Evolutionary conservation across 1,284 basidiomycete genomes (phyloP), one percentile per base, ranked within the genome.

Genomic region (Cystobasidiaceae sp.): DNA sequence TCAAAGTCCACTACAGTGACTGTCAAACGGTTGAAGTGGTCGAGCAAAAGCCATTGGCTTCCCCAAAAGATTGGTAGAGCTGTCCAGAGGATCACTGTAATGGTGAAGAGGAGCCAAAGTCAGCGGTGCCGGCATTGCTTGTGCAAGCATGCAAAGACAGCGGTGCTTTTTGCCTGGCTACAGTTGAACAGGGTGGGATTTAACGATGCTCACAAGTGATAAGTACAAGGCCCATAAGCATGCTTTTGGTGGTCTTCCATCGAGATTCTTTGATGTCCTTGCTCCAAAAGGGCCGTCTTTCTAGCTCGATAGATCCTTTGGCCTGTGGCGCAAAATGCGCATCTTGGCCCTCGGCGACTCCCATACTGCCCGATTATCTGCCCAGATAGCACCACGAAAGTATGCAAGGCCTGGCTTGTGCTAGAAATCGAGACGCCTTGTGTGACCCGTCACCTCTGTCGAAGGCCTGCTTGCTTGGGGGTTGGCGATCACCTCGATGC

Each of bases 41-140:
- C 41, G 2, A 69, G 49, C 30, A 75, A 68, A 6, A 65, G 41
- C 58, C 73, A 76, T 4, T 70, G 72, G n/a, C 74, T 75, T 15
- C 73, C 75, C 74, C 74, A 76, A 67, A 76, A 76, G 32, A 76
- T 71, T 13, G 72, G 69, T n/a, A 76, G 67, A 39, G 71, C 73
- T 41, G 71, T 65, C 74, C 74, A 76, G 0, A 75, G 61, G 64
- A 71, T 70, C 25, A 74, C 39, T 30, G 73, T 71, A n/a, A n/a
- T n/a, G n/a, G n/a, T n/a, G n/a, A n/a, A n/a, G n/a, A n/a, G n/a
- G n/a, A n/a, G n/a, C n/a, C n/a, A n/a, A n/a, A n/a, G n/a, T n/a
- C n/a, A n/a, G n/a, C n/a, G n/a, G n/a, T n/a, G n/a, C n/a, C n/a
- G n/a, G n/a, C n/a, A n/a, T n/a, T n/a, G n/a, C n/a, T n/a, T n/a